These are phyloP conservation scores for Melaleuca alternifolia DNA, from an alignment of 345 rosid genomes.

Conservation along the genomic window DNA sequence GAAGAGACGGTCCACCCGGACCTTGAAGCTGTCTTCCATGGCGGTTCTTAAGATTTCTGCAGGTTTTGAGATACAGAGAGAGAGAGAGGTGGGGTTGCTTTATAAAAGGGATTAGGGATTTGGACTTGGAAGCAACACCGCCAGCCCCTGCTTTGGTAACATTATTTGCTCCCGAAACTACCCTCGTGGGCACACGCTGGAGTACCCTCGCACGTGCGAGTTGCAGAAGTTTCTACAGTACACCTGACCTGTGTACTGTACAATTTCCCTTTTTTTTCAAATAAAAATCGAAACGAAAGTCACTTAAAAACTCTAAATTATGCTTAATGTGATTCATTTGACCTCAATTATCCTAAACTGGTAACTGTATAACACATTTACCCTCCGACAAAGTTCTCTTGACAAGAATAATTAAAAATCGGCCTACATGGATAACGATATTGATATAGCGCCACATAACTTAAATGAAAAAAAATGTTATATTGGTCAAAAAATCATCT, in stretches of 20 bases:
- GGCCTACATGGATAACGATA: too few relatives aligned
- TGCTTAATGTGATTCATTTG: too few relatives aligned
- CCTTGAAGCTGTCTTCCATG: conserved; percentile 65
- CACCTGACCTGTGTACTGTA: background rate
- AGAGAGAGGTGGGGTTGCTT: background rate
- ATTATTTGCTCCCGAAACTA: background rate
- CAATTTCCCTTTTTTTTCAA: background rate
- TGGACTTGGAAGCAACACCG: background rate
- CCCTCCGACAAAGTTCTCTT: too few relatives aligned
- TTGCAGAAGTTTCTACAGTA: background rate
- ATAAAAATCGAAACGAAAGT: too few relatives aligned
- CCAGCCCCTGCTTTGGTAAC: background rate
- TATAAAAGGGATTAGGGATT: background rate
- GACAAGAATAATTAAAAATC: too few relatives aligned
- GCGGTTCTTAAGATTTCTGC: background rate
- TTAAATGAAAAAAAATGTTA: too few relatives aligned
- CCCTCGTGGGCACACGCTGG: background rate
- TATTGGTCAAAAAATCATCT: too few relatives aligned
- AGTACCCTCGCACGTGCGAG: background rate
- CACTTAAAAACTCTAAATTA: too few relatives aligned
- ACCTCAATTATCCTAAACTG: too few relatives aligned
- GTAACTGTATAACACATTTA: too few relatives aligned
- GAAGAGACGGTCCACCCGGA: conserved; percentile 57
- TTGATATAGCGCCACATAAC: too few relatives aligned
- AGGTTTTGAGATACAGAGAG: background rate